Base-by-base conservation (phyloP, 306 rosid genomes). In the Prunus padus region DNA sequence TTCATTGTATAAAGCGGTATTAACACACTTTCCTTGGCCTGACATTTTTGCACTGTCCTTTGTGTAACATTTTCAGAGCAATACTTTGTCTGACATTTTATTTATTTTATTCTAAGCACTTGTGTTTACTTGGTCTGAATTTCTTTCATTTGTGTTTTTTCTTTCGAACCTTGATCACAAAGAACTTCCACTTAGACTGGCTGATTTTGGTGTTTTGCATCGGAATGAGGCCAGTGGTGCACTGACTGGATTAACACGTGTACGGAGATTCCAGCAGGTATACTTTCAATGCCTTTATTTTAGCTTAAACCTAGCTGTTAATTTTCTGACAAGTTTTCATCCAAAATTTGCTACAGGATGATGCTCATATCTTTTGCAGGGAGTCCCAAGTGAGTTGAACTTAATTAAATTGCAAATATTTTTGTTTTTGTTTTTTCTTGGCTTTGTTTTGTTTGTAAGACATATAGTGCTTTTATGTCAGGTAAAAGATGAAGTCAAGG, bases 191-290 rank as follows among this genome's bases (percentile, higher is more conserved):
- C 98, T 95, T 76, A 89, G 97, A 15, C 65, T 92, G 66, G 98
- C 97, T 82, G 98, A 95, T 82, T 95, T 95, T 85, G 98, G 98
- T 65, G 98, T 94, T 70, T 86, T 94, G 84, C 98, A 95, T 82
- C 89, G 98, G 31, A 95, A 95, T 87, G 97, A 95, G 86, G 98
- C 98, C 62, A 95, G 98, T 82, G 98, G 98, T 69, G 97, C 98
- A 40, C 84, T 95, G 68, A 92, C 96, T 87, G 98, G 98, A 77
- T 83, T 95, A 73, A 95, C 98, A 55, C 98, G 98, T 42, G 96
- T 95, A 56, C 78, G 97, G 83, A 92, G 97, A 82, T 95, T 95
- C 88, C 97, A 92, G 84, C 98, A 95, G 98, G 98, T 95, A 80
- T 20, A 25, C 76, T 50, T 71, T 45, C 23, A 26, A 61, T 30